Evolutionary conservation across 768 basidiomycete species (phyloP).

Genomic region (Lactifluus echinatus): DNA sequence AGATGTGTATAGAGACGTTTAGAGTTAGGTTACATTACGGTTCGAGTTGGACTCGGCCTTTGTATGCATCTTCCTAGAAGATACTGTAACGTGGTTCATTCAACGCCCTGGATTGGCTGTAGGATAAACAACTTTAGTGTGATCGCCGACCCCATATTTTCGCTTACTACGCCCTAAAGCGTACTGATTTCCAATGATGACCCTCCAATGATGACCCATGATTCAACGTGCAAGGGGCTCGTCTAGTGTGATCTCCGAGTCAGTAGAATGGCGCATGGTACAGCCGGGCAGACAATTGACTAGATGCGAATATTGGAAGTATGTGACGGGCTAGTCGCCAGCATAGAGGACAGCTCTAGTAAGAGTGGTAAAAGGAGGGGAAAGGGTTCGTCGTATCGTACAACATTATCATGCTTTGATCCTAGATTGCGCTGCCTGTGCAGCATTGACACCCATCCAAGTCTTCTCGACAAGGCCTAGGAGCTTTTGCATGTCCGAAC

Average conservation of each 20-base stretch:
- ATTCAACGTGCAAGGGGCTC: no score
- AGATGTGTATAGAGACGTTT: no score
- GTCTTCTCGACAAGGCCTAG: constrained; percentile 92
- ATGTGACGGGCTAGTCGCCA: neutral
- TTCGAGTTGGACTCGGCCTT: no score
- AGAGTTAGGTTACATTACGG: no score
- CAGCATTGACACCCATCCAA: constrained; percentile 96
- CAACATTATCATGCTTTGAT: constrained; percentile 32
- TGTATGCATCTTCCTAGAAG: no score
- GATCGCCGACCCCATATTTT: no score
- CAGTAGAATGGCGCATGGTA: neutral
- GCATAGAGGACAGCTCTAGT: neutral
- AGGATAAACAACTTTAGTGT: no score
- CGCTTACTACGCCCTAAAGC: no score
- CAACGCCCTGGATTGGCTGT: no score
- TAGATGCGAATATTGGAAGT: neutral
- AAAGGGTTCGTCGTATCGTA: neutral
- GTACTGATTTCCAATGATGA: no score
- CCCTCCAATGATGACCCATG: no score
- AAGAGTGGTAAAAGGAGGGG: neutral
- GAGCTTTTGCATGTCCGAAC: constrained; percentile 89
- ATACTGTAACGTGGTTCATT: no score
- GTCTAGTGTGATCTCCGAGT: neutral
- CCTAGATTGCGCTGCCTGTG: constrained; percentile 73
- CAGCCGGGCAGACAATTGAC: neutral